Base-by-base conservation (phyloP, 1,139 yeast species). In the Kodamaea anthophila region DNA sequence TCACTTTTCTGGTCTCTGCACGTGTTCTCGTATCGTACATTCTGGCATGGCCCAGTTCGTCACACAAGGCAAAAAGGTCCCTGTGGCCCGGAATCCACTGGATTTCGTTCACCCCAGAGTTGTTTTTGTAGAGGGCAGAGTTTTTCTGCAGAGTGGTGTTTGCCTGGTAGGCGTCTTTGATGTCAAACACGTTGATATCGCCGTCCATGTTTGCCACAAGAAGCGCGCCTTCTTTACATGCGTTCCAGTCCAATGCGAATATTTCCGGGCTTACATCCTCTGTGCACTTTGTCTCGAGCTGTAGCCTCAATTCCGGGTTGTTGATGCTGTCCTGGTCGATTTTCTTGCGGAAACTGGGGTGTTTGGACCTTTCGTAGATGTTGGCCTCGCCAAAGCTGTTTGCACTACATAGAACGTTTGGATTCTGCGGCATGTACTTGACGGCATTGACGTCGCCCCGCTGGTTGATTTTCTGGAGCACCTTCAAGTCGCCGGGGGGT, bases 81-180 rank as follows among this genome's bases (percentile, higher is more conserved):
- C 73, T 75, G 47, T 81, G 91, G 27, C 58, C 56, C 3, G 70
- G 66, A 30, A 69, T 49, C 82, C 84, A 81, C 36, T 74, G 68
- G 1, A 77, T 58, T 42, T 76, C 82, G 47, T 82, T 82, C 9
- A 74, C 59, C 0, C 84, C 85, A 6, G 40, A 18, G 4, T 18
- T 15, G 19, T 37, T 39, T 16, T 23, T 31, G 14, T 15, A 18
- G 26, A 36, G 32, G 8, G 27, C 24, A 9, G 29, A 30, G 4
- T 24, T 5, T 8, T 26, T 24, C 2, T 32, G 15, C 15, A 31
- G 28, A n/a, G n/a, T n/a, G n/a, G n/a, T n/a, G n/a, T n/a, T n/a
- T n/a, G n/a, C n/a, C 2, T 40, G 37, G 25, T 48, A 44, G 31
- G 49, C 51, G 8, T 36, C 31, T 26, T 46, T 50, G 5, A 66